These are phyloP conservation scores for Rhodotorula mucilaginosa DNA, from an alignment of 1,284 basidiomycete genomes.

Conservation along the genomic window DNA sequence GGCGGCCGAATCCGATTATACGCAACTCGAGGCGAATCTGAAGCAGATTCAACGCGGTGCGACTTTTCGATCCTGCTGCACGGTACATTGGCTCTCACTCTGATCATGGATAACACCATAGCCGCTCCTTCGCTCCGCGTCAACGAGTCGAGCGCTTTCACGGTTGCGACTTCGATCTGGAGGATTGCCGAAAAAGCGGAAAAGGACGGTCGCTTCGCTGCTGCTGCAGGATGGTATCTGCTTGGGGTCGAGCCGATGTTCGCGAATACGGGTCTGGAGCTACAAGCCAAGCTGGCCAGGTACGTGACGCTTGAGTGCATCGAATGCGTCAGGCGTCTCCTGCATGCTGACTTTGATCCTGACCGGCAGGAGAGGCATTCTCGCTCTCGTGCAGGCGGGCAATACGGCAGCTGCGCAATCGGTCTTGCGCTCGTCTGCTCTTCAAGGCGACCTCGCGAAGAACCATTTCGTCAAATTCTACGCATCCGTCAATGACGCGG, in stretches of 20 bases:
- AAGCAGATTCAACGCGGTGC: neutral
- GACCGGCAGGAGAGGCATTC: constrained; percentile 6
- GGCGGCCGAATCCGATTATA: neutral
- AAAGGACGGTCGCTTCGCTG: neutral
- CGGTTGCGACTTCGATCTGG: constrained; percentile 17
- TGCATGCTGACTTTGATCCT: too few relatives aligned
- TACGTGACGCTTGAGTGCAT: neutral
- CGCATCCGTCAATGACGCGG: neutral
- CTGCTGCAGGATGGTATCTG: constrained; percentile 11
- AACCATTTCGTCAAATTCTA: constrained; percentile 24
- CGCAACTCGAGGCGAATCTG: neutral
- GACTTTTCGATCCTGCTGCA: neutral
- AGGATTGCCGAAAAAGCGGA: constrained; percentile 14
- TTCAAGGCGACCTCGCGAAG: constrained; percentile 7
- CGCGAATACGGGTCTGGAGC: neutral
- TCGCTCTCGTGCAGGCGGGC: constrained; percentile 2
- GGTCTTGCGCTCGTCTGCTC: neutral
- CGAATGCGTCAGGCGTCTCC: too few relatives aligned
- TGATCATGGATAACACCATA: neutral
- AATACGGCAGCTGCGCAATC: neutral
- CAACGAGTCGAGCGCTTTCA: constrained; percentile 3
- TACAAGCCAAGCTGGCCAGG: constrained; percentile 14
- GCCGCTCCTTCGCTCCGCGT: neutral
- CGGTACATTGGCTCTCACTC: neutral
- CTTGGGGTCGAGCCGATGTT: constrained; percentile 1